Conservation (phyloP, 345 rosid genomes). For the Acer yangbiense region DNA sequence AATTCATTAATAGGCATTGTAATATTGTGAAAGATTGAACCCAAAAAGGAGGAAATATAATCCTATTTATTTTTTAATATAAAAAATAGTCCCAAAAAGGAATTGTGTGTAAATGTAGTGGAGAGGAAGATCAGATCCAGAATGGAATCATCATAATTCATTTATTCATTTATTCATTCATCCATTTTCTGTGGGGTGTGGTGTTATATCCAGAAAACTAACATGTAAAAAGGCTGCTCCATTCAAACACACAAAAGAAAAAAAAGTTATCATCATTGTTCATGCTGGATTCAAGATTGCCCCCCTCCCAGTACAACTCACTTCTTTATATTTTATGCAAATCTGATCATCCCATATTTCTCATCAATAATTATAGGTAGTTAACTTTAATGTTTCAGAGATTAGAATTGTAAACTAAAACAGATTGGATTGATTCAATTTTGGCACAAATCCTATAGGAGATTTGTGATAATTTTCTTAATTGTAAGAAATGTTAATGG, state of each 20-base stretch:
- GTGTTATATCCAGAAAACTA: conserved; percentile 48
- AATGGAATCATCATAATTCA: too few species aligned
- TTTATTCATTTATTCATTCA: too few species aligned
- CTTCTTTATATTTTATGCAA: conserved; percentile 3
- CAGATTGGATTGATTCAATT: neutral
- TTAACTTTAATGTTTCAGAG: neutral
- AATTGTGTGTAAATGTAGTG: conserved; percentile 11
- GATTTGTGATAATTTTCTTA: too few species aligned
- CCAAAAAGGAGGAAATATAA: neutral
- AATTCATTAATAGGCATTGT: neutral
- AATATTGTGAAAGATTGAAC: conserved; percentile 18
- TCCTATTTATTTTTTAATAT: neutral
- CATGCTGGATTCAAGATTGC: conserved; percentile 38
- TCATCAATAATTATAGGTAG: neutral
- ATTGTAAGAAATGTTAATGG: too few species aligned
- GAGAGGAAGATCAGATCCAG: neutral
- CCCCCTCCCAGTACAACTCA: conserved; percentile 3
- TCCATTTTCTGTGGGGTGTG: conserved; percentile 46
- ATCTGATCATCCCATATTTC: neutral
- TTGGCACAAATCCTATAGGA: too few species aligned
- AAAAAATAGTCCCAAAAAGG: neutral
- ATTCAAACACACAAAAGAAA: conserved; percentile 28
- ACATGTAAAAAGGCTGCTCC: conserved; percentile 51
- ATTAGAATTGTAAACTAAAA: neutral
- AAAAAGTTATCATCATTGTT: conserved; percentile 49